Evolutionary conservation across 805 yeast species (phyloP).

Genomic region (Candida sphagnicola): DNA sequence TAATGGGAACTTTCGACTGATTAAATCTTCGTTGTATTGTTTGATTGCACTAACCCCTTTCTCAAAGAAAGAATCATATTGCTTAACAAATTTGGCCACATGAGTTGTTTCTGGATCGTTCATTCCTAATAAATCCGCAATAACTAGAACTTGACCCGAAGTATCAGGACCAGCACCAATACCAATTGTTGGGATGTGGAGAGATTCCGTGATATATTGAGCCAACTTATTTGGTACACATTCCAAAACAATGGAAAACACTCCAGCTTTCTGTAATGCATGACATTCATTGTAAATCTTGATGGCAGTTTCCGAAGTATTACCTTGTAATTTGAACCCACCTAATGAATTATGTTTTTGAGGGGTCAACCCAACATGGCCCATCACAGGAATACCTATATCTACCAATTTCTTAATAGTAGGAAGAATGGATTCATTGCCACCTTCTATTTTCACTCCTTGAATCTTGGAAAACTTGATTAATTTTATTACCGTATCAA

Average conservation of each 20-base stretch:
- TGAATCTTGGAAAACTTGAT: conserved; percentile 56
- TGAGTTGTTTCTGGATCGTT: conserved; percentile 38
- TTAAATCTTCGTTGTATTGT: conserved; percentile 59
- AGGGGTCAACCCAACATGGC: conserved; percentile 91
- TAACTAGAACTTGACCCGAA: conserved; percentile 87
- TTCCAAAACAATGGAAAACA: conserved; percentile 70
- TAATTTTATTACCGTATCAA: conserved; percentile 51
- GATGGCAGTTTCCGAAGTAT: conserved; percentile 47
- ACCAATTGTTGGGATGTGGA: conserved; percentile 82
- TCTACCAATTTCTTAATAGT: conserved; percentile 54
- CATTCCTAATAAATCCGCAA: conserved; percentile 81
- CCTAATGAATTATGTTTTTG: conserved; percentile 76
- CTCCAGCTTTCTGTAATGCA: conserved; percentile 71
- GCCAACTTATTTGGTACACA: conserved; percentile 82
- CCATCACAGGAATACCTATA: conserved; percentile 84
- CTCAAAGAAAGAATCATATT: conserved; percentile 51
- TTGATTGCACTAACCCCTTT: conserved; percentile 49
- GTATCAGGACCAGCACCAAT: conserved; percentile 89
- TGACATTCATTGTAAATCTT: conserved; percentile 63
- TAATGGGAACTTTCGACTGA: conserved; percentile 53
- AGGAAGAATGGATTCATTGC: conserved; percentile 46
- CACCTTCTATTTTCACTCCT: conserved; percentile 86
- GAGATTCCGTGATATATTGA: conserved; percentile 51
- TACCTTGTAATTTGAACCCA: conserved; percentile 88
- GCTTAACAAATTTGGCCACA: conserved; percentile 75